These are phyloP conservation scores for Lachancea kluyveri DNA, from an alignment of 805 yeast genomes.

Conservation along the genomic window DNA sequence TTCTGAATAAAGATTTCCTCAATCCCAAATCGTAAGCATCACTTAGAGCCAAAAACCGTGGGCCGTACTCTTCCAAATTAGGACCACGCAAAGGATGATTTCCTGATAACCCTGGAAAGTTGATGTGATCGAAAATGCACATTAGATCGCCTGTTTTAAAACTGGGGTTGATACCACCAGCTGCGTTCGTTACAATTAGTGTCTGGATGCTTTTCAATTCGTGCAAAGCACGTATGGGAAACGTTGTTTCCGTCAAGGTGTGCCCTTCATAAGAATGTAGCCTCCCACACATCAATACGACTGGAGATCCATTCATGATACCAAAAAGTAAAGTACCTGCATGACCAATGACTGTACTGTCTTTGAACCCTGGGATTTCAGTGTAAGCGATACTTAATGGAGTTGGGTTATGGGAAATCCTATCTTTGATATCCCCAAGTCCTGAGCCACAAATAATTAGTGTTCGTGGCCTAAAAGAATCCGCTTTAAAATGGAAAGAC, in stretches of 20 bases:
- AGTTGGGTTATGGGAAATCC: constrained; percentile 32
- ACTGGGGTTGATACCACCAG: constrained; percentile 73
- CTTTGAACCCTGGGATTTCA: constrained; percentile 72
- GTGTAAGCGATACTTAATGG: constrained; percentile 51
- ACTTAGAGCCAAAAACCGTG: constrained; percentile 79
- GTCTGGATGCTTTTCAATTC: constrained; percentile 48
- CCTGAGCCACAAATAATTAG: constrained; percentile 94
- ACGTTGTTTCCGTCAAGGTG: constrained; percentile 71
- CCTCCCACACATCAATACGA: constrained; percentile 90
- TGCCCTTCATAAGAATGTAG: constrained; percentile 92
- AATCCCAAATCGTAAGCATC: constrained; percentile 82
- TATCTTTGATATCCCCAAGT: constrained; percentile 72
- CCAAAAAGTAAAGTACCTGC: constrained; percentile 81
- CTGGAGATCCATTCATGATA: constrained; percentile 63
- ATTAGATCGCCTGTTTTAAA: constrained; percentile 83
- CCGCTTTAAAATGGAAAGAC: constrained; percentile 12
- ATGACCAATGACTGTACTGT: constrained; percentile 87
- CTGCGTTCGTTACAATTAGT: constrained; percentile 89
- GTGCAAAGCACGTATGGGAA: constrained; percentile 75
- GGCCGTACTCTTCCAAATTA: constrained; percentile 73
- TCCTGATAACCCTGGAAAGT: constrained; percentile 88
- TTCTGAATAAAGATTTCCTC: constrained; percentile 52
- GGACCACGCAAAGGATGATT: constrained; percentile 84
- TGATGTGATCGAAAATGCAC: constrained; percentile 85
- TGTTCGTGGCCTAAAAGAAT: constrained; percentile 46